These are phyloP conservation scores for Emergomyces pasteurianus DNA, from an alignment of 2,329 filamentous ascomycete genomes.

Conservation along the genomic window DNA sequence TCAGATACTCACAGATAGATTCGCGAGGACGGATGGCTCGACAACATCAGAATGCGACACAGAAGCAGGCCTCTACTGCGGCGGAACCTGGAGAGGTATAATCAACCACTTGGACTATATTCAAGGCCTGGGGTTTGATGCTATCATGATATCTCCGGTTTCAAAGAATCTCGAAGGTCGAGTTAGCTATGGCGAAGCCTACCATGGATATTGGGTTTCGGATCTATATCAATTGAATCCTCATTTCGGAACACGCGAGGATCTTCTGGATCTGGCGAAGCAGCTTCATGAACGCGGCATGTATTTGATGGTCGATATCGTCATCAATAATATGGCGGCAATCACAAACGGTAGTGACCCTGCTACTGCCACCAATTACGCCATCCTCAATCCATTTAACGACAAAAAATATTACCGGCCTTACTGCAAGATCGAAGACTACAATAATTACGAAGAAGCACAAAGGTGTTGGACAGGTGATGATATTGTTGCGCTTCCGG, in stretches of 20 bases:
- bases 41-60: conserved; percentile 21
- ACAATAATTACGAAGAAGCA: conserved; percentile 36
- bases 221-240: conserved; percentile 38
- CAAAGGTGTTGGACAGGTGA: conserved; percentile 44
- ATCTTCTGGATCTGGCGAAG: conserved; percentile 35
- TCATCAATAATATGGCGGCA: conserved; percentile 30
- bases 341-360: conserved; percentile 35
- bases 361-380: conserved; percentile 40
- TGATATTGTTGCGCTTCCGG: conserved; percentile 44
- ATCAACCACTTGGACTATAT: conserved; percentile 41
- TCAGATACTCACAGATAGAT: conserved; percentile 37
- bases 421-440: conserved; percentile 44
- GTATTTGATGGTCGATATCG: conserved; percentile 43
- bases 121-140: conserved; percentile 37
- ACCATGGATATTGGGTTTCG: conserved; percentile 41
- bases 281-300: conserved; percentile 36
- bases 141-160: conserved; percentile 32
- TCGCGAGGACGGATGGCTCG: conserved; percentile 31
- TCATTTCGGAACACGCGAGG: conserved; percentile 37
- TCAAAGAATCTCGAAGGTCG: conserved; percentile 27
- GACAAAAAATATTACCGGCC: conserved; percentile 47
- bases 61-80: conserved; percentile 32
- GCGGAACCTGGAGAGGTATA: conserved; percentile 40
- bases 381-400: conserved; percentile 43
- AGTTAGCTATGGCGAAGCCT: conserved; percentile 33